Evolutionary conservation across 345 rosid genomes (phyloP), one percentile per base, ranked within the genome.

Genomic region (Euphorbia lathyris): DNA sequence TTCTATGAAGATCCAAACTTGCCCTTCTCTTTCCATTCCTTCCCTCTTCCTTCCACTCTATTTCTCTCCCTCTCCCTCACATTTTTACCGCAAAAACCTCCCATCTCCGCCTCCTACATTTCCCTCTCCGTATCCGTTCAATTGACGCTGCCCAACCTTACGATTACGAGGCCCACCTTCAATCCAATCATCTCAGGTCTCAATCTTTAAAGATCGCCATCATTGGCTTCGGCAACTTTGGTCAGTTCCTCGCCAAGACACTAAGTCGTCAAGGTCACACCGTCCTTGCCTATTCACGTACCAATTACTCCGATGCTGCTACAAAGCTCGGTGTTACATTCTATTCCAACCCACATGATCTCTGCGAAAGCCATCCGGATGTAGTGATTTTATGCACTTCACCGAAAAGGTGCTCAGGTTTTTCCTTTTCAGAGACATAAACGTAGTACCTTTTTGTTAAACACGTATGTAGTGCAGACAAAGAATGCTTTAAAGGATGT

Each of bases 201-300:
- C 60, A 60, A 58, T 38, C 73, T 43, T 87, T 92, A 65, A 88
- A 87, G 68, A 85, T 93, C 74, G 96, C 91, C 58, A 71, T 93
- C n/a, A 4, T 93, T 45, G 97, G 97, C 3, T 93, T 91, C 55
- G 98, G 92, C 1, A 93, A 86, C 79, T 89, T 79, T 65, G 97
- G 96, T 3, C 98, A 88, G 50, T 91, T 91, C 80, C 90, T 91
- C 34, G 84, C 92, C 58, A 85, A 78, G 74, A 81, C 92, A 67
- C 81, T 93, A 20, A 27, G 77, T 38, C 70, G 83, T 13, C 97
- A 87, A 58, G 96, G 97, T 62, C 97, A 93, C 76, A 52, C 77
- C 5, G 65, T 89, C 55, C 75, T 89, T 22, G 89, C 92, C 9
- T 72, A 87, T 52, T 89, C 97, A 11, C 84, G 94, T 57, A 79